Base-by-base conservation (phyloP, 768 basidiomycete species). In the Gyrodon lividus region DNA sequence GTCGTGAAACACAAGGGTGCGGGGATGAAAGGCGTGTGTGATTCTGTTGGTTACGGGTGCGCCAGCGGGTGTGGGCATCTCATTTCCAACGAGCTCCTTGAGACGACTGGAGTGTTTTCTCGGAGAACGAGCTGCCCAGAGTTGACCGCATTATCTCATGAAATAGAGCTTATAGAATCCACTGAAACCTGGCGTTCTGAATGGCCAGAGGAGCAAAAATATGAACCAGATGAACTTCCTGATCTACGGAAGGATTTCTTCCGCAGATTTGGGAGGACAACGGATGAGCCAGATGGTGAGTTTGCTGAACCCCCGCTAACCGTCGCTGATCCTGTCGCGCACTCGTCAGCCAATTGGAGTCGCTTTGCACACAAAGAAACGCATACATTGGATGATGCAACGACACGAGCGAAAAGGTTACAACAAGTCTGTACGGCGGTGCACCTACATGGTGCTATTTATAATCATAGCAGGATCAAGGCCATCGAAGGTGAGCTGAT, bases 61-160 rank as follows among this genome's bases (percentile, higher is more conserved):
- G 17, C 38, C 42, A n/a, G 41, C 28, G n/a, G 50, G 54, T 1
- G 22, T 35, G 19, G 53, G 48, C 49, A 57, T 43, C 26, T 47
- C 49, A 12, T 50, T 19, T 13, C 35, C 40, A 6, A 28, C 37
- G 22, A 43, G 31, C 12, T 51, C 44, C 5, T 52, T 22, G 22
- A 41, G 1, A 16, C 55, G 57, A 4, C 35, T 34, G 9, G 60
- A 61, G 40, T 56, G 33, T 14, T 61, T 60, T 38, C 22, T 62
- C 2, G 16, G n/a, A 5, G 60, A 61, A 23, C 60, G 60, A 9
- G 60, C 60, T 19, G 60, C 53, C 60, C 60, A 61, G 40, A 61
- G 35, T 31, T 61, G 60, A 3, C 57, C 49, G 22, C 37, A 52
- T 41, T 52, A 62, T 2, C 57, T 43, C 5, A 54, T 46, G 12